Evolutionary conservation across 2,329 filamentous ascomycete species (phyloP).

Genomic region (Plenodomus lindquistii): DNA sequence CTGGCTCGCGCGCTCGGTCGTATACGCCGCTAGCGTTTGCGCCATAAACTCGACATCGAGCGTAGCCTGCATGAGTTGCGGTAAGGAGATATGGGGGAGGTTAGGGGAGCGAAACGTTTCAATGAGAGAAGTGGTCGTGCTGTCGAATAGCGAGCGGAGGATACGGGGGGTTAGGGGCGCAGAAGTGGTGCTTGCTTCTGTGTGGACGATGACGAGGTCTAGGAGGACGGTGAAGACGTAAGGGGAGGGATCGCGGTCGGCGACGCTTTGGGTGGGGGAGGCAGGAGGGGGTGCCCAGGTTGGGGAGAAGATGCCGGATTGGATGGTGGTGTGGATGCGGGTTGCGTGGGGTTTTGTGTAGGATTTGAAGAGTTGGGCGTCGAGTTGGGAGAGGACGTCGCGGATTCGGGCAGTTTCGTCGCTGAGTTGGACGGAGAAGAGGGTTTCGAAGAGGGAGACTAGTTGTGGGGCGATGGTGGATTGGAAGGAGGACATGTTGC

Average conservation of each 20-base stretch:
- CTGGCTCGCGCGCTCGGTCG: conserved; percentile 77
- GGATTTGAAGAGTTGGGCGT: conserved; percentile 85
- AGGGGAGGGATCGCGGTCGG: conserved; percentile 74
- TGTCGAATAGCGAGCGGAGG: conserved; percentile 83
- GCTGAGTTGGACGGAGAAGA: conserved; percentile 91
- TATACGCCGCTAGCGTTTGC: conserved; percentile 89
- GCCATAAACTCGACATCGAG: conserved; percentile 96
- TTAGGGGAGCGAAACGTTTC: conserved; percentile 66
- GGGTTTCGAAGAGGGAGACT: conserved; percentile 89
- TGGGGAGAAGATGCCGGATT: conserved; percentile 69
- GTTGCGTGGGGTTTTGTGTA: conserved; percentile 71
- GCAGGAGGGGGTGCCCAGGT: conserved; percentile 68
- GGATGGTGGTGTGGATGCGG: conserved; percentile 68
- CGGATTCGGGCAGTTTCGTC: conserved; percentile 91
- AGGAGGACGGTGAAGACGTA: conserved; percentile 91
- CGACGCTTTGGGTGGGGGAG: conserved; percentile 35
- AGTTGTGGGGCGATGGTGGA: conserved; percentile 81
- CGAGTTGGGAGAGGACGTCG: conserved; percentile 88
- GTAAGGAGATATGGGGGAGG: conserved; percentile 69
- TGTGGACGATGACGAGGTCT: conserved; percentile 85
- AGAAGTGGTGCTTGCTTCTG: conserved; percentile 64
- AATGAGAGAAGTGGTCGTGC: conserved; percentile 78
- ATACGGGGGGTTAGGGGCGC: conserved; percentile 77
- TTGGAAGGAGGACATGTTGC: conserved; percentile 84
- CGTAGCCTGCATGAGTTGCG: conserved; percentile 92